Percentiles rank a stretch among this genome's conserved stretches.
These are phyloP conservation scores for Ophiostoma populinum DNA, from an alignment of 2,329 filamentous ascomycete species.

Conservation along the genomic window DNA sequence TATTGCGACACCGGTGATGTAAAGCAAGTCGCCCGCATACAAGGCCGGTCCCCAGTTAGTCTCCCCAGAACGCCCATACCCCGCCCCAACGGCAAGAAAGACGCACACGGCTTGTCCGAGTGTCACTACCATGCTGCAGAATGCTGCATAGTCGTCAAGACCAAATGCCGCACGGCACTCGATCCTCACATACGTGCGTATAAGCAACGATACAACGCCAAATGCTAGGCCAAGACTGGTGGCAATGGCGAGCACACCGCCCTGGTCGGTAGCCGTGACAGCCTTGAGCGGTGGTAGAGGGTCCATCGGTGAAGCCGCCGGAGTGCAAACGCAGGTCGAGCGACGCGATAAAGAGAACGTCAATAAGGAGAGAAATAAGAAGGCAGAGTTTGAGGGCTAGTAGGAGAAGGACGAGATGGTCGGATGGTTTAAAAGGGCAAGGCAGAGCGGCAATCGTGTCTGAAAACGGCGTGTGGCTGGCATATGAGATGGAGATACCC, in stretches of 20 bases:
- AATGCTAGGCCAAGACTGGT: conserved; percentile 21
- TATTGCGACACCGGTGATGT: conserved; percentile 22
- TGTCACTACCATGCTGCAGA: conserved; percentile 17
- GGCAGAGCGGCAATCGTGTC: no score
- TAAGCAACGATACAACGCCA: conserved; percentile 20
- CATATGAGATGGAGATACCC: no score
- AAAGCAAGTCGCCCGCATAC: conserved; percentile 25
- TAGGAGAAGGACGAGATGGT: no score
- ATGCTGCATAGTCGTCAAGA: conserved; percentile 19
- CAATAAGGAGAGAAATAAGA: no score
- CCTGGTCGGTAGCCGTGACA: conserved; percentile 21
- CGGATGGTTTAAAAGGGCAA: no score
- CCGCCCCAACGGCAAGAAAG: conserved; percentile 20
- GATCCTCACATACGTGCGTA: conserved; percentile 22
- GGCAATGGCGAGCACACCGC: conserved; percentile 22
- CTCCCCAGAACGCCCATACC: no score
- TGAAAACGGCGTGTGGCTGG: no score
- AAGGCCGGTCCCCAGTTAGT: conserved; percentile 13
- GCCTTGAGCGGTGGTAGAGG: conserved; percentile 18
- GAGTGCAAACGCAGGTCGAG: no score
- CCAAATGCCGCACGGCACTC: conserved; percentile 15
- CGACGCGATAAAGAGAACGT: no score
- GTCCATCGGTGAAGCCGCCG: no score
- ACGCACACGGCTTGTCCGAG: conserved; percentile 21
- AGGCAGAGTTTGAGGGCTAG: no score